These are phyloP conservation scores for Hanseniaspora valbyensis DNA, from an alignment of 805 yeast genomes.

Conservation along the genomic window DNA sequence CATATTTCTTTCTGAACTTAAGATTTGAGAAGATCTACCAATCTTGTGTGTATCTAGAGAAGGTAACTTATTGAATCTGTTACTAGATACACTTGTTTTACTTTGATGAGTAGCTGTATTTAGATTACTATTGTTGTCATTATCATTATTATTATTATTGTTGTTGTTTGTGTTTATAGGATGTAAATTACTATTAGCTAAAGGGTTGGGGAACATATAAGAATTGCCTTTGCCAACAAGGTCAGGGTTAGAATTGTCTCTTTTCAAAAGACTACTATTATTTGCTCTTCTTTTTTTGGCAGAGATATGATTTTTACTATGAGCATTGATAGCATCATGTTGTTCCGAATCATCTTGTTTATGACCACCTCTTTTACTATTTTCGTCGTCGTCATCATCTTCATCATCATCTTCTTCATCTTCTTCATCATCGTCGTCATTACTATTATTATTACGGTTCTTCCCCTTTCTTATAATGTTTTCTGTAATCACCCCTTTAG, in stretches of 20 bases:
- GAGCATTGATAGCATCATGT: slow-evolving; percentile 12
- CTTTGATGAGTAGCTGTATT: not conserved
- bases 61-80: not conserved
- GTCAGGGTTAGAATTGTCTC: not conserved
- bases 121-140: not conserved
- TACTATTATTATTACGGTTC: too few relatives aligned
- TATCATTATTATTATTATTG: not conserved
- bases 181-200: not conserved
- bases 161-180: not conserved
- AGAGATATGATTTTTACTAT: slow-evolving; percentile 1
- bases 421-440: not conserved
- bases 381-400: slow-evolving; percentile 7
- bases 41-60: slow-evolving; percentile 4
- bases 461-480: not conserved
- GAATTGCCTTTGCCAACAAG: slow-evolving; percentile 1
- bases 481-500: not conserved
- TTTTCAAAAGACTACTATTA: slow-evolving; percentile 10
- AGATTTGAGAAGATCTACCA: not conserved
- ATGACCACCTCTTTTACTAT: slow-evolving; percentile 16
- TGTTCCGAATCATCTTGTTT: slow-evolving; percentile 17
- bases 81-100: not conserved
- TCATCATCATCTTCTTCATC: slow-evolving; percentile 6
- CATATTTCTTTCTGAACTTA: not conserved
- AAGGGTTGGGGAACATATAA: slow-evolving; percentile 6
- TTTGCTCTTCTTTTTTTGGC: slow-evolving; percentile 1